Percentiles rank a stretch among this genome's conserved stretches.
Evolutionary conservation across 768 basidiomycete genomes (phyloP).

Genomic region (Suillus subalutaceus): DNA sequence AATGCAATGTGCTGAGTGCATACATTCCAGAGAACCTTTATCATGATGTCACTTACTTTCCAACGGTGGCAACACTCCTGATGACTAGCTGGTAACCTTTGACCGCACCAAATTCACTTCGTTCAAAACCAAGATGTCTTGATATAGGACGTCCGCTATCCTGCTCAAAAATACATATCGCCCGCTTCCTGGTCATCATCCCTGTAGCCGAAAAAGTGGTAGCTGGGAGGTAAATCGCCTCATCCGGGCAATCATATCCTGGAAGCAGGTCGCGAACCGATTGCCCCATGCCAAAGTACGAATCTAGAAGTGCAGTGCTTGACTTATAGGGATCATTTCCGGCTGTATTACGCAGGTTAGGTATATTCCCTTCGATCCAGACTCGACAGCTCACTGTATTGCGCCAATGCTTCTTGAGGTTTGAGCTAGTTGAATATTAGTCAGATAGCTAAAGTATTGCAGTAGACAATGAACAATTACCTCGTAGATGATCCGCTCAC

Average conservation of each 20-base stretch:
- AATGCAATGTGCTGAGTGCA: slow-evolving; percentile 5
- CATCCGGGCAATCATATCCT: slow-evolving; percentile 68
- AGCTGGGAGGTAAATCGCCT: slow-evolving; percentile 60
- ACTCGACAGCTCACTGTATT: slow-evolving; percentile 46
- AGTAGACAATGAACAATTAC: slow-evolving; percentile 26
- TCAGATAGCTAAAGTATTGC: background rate
- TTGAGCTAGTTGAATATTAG: slow-evolving; percentile 40
- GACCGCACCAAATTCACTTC: slow-evolving; percentile 61
- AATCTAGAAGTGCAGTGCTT: slow-evolving; percentile 63
- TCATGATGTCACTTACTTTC: slow-evolving; percentile 50
- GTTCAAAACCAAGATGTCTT: slow-evolving; percentile 55
- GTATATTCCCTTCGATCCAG: background rate
- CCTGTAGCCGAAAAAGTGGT: slow-evolving; percentile 52
- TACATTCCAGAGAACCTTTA: background rate
- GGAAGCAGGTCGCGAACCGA: slow-evolving; percentile 59
- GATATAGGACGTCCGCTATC: slow-evolving; percentile 60
- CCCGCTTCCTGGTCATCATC: slow-evolving; percentile 46
- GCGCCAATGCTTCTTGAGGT: slow-evolving; percentile 66
- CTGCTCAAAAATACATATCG: slow-evolving; percentile 67
- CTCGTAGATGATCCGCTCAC: slow-evolving; percentile 66
- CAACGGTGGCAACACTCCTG: slow-evolving; percentile 60
- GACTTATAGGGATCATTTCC: slow-evolving; percentile 65
- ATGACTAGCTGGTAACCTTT: slow-evolving; percentile 62
- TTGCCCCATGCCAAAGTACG: slow-evolving; percentile 65
- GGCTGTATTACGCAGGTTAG: slow-evolving; percentile 34